A percentile compares a stretch with the other conserved stretches of the same genome.
These are phyloP conservation scores for Pholiota adiposa DNA, from an alignment of 1,284 basidiomycete species.

Conservation along the genomic window DNA sequence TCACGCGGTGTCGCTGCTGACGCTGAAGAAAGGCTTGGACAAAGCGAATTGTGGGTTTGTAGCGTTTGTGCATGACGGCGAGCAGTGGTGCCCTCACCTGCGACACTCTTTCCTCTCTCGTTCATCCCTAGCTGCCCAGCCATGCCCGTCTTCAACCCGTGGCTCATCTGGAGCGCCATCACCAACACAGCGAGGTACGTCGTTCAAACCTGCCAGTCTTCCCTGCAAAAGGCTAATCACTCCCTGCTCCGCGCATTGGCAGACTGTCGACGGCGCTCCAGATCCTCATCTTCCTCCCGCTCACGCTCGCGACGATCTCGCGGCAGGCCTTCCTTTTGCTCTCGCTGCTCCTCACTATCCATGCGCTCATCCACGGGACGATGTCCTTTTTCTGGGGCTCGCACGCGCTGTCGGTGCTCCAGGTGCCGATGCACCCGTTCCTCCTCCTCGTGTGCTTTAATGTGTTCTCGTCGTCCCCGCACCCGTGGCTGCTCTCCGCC, in stretches of 20 bases:
- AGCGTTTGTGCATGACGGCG: slow-evolving; percentile 22
- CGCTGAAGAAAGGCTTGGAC: too few species aligned
- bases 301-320: slow-evolving; percentile 81
- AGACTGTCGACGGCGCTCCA: slow-evolving; percentile 79
- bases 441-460: slow-evolving; percentile 83
- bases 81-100: slow-evolving; percentile 13
- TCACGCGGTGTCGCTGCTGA: slow-evolving; percentile 1
- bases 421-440: slow-evolving; percentile 81
- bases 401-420: slow-evolving; percentile 69
- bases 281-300: slow-evolving; percentile 82
- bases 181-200: slow-evolving; percentile 66
- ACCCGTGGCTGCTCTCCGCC: slow-evolving; percentile 58
- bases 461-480: slow-evolving; percentile 65
- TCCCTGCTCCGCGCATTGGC: too few species aligned
- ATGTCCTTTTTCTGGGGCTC: slow-evolving; percentile 70
- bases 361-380: slow-evolving; percentile 78
- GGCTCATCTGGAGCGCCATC: slow-evolving; percentile 69
- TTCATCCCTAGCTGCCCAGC: not conserved
- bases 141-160: slow-evolving; percentile 49
- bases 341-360: slow-evolving; percentile 76
- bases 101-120: not conserved
- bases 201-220: not conserved
- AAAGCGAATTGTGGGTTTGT: not conserved
- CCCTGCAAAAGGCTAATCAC: not conserved
- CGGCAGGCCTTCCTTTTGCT: slow-evolving; percentile 80